Evolutionary conservation across 768 basidiomycete genomes (phyloP).

Genomic region (Leccinum arenicola): DNA sequence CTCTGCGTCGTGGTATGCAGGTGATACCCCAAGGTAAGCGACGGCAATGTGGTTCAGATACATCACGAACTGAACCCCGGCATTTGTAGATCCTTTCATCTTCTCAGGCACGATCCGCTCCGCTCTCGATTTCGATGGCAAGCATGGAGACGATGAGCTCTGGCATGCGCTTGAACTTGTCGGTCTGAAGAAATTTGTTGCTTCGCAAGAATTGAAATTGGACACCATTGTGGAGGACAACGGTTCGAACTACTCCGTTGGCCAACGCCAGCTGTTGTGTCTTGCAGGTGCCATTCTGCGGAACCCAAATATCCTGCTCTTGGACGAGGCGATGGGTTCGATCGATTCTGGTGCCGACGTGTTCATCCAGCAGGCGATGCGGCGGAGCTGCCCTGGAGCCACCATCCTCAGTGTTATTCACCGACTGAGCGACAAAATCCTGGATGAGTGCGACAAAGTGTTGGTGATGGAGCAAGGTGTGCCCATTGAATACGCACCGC

Average conservation of each 20-base stretch:
- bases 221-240: slow-evolving; percentile 76
- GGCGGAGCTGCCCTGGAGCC: slow-evolving; percentile 27
- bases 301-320: slow-evolving; percentile 29
- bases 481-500: slow-evolving; percentile 27
- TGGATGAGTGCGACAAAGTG: slow-evolving; percentile 31
- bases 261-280: slow-evolving; percentile 85
- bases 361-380: slow-evolving; percentile 46
- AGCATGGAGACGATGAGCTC: slow-evolving; percentile 22
- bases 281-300: slow-evolving; percentile 35
- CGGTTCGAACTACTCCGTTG: slow-evolving; percentile 81
- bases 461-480: slow-evolving; percentile 39
- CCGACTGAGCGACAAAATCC: slow-evolving; percentile 27
- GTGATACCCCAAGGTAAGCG: slow-evolving; percentile 30
- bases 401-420: slow-evolving; percentile 32
- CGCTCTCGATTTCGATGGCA: slow-evolving; percentile 25
- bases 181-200: slow-evolving; percentile 64
- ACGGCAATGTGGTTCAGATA: not conserved
- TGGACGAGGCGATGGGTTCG: slow-evolving; percentile 48
- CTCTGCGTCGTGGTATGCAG: slow-evolving; percentile 28
- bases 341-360: slow-evolving; percentile 87
- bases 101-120: slow-evolving; percentile 33
- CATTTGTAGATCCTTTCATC: slow-evolving; percentile 27
- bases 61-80: not conserved
- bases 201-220: slow-evolving; percentile 69
- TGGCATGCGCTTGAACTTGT: slow-evolving; percentile 42